These are phyloP conservation scores for Galerina sulciceps DNA, from an alignment of 768 basidiomycete genomes.

Conservation along the genomic window DNA sequence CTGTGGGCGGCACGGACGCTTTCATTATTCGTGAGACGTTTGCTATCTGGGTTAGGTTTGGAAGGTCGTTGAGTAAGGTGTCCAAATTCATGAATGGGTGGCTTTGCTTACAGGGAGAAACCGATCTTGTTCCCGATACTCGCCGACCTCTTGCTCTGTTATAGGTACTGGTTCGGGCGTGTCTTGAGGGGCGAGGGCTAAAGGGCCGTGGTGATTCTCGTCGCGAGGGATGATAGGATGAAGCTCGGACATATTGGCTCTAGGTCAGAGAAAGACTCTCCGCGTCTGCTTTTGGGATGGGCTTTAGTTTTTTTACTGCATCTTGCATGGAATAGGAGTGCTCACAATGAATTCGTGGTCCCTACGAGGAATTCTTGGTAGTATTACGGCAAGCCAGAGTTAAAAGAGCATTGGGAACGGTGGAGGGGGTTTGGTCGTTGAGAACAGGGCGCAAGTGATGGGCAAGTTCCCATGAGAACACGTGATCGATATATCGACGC, in stretches of 20 bases:
- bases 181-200: constrained; percentile 40
- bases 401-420: too few species aligned
- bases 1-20: constrained; percentile 81
- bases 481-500: too few species aligned
- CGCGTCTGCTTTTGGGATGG: too few species aligned
- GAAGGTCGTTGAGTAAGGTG: neutral
- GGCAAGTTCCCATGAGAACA: too few species aligned
- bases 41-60: constrained; percentile 67
- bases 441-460: too few species aligned
- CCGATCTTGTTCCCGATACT: constrained; percentile 94
- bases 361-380: too few species aligned
- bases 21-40: constrained; percentile 99
- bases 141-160: constrained; percentile 92
- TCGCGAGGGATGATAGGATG: constrained; percentile 47
- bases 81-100: neutral
- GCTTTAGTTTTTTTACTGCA: too few species aligned
- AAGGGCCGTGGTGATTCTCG: constrained; percentile 34
- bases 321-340: too few species aligned
- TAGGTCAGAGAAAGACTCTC: too few species aligned
- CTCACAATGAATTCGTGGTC: too few species aligned
- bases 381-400: too few species aligned
- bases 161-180: constrained; percentile 68
- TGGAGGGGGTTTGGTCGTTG: too few species aligned
- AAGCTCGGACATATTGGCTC: constrained; percentile 35
- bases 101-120: constrained; percentile 83